phyloP scores from a whole-genome alignment of 2,329 filamentous ascomycete genomes.

The Fusarium concolor region DNA sequence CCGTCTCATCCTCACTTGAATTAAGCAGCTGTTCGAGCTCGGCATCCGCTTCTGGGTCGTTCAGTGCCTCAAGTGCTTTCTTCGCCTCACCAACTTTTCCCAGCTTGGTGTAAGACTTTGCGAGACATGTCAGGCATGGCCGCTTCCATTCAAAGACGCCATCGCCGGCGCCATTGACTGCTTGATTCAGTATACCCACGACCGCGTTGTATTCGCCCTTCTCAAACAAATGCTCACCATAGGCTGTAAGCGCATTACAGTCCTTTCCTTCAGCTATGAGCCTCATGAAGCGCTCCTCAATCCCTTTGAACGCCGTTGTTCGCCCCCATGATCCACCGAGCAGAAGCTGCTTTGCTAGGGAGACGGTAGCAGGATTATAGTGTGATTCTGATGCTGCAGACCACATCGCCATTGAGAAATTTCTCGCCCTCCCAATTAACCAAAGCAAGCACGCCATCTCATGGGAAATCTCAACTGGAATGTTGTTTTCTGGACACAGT shows the following conservation, averaged over 20 bases:
- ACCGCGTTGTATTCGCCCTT: conserved; percentile 44
- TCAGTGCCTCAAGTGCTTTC: conserved; percentile 38
- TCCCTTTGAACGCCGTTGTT: conserved; percentile 18
- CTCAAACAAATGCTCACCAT: conserved; percentile 48
- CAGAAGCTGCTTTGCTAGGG: conserved; percentile 40
- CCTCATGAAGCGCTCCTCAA: conserved; percentile 48
- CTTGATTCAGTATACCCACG: conserved; percentile 38
- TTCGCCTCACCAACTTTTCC: conserved; percentile 41
- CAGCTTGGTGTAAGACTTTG: conserved; percentile 41
- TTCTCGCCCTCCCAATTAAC: background rate
- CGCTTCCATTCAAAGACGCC: conserved; percentile 46
- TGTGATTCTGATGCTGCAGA: conserved; percentile 49
- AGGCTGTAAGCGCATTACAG: conserved; percentile 51
- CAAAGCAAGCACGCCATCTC: conserved; percentile 47
- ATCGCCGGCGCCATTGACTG: conserved; percentile 33
- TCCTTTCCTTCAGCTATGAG: conserved; percentile 49
- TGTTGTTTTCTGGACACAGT: conserved; percentile 24
- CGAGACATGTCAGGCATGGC: conserved; percentile 45
- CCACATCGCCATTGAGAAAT: conserved; percentile 47
- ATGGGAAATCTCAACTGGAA: conserved; percentile 42
- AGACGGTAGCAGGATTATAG: conserved; percentile 49
- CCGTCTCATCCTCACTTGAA: conserved; percentile 36
- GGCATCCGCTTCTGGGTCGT: conserved; percentile 42
- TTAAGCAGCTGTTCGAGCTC: conserved; percentile 46
- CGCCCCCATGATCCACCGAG: conserved; percentile 38